Base-by-base conservation (phyloP, 2,329 filamentous ascomycete genomes). In the Fusarium buharicum region DNA sequence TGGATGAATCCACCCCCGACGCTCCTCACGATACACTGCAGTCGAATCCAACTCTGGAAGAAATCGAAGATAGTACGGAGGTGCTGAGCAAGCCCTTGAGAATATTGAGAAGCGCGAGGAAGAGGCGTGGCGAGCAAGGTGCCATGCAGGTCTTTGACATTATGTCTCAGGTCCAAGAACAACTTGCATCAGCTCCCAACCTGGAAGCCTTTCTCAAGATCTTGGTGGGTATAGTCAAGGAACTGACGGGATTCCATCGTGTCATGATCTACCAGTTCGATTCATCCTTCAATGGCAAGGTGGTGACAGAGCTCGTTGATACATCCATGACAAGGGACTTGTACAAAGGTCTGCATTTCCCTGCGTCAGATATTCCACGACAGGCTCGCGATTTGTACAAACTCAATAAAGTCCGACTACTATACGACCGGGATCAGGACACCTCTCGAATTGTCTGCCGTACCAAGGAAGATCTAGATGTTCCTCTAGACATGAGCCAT, bases 261-360 rank as follows among this genome's bases (percentile, higher is more conserved):
- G 91, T 96, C 43, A 93, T 97, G 91, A 84, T 97, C 2, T 97
- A 96, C 70, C 92, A 96, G 73, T 97, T 97, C 63, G 93, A 97
- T 73, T 81, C 87, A 5, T 76, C 82, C 1, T 95, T 90, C 81
- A 96, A 96, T 68, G 93, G 92, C 16, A 88, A 90, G 52, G 92
- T 96, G 1, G 92, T 96, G 5, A 92, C 92, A 1, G 93, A 97
- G 73, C 79, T 96, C 11, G 90, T 96, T 9, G 91, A 97, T 72
- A 90, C 91, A 1, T 81, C 86, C 16, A 87, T 89, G 28, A 94
- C 92, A 0, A 88, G 89, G 50, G 93, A 96, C 73, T 78, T 96
- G 0, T 97, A 93, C 78, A 92, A 93, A 71, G 93, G 92, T 0
- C 80, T 97, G 4, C 90, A 95, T 71, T 97, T 97, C 60, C 93